phyloP scores from a whole-genome alignment of 768 basidiomycete genomes.

The Phanerochaete carnosa region DNA sequence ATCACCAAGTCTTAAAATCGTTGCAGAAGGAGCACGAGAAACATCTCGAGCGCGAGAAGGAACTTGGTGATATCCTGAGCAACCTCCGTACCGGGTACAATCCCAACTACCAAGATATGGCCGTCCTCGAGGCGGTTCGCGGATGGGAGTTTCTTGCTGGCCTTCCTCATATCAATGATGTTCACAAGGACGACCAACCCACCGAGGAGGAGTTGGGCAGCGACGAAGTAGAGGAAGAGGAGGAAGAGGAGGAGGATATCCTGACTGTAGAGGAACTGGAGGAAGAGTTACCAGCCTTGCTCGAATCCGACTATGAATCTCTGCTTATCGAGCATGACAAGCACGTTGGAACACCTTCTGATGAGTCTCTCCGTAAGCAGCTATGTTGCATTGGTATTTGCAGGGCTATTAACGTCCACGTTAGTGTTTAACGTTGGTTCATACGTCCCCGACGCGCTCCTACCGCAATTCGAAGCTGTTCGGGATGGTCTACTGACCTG shows the following conservation, averaged over 20 bases:
- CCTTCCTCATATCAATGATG: conserved; percentile 69
- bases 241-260: conserved; percentile 46
- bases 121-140: conserved; percentile 92
- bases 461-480: conserved; percentile 70
- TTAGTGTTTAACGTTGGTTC: conserved; percentile 78
- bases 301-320: conserved; percentile 67
- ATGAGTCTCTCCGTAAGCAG: conserved; percentile 48
- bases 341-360: conserved; percentile 46
- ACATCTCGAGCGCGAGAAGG: conserved; percentile 70
- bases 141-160: conserved; percentile 83
- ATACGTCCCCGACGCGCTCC: conserved; percentile 81
- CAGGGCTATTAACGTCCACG: background rate
- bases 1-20: conserved; percentile 73
- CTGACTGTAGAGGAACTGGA: conserved; percentile 55
- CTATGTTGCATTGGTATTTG: background rate
- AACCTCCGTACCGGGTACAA: conserved; percentile 85
- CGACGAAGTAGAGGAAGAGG: conserved; percentile 11
- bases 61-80: conserved; percentile 80
- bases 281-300: conserved; percentile 50
- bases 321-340: conserved; percentile 78
- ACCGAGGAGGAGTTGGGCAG: conserved; percentile 26
- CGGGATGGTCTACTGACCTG: conserved; percentile 58
- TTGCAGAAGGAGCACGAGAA: conserved; percentile 70
- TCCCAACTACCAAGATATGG: conserved; percentile 99
- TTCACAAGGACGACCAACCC: conserved; percentile 43